Evolutionary conservation across 139 green algal genomes (phyloP).

Genomic region (Chlorella vulgaris): DNA sequence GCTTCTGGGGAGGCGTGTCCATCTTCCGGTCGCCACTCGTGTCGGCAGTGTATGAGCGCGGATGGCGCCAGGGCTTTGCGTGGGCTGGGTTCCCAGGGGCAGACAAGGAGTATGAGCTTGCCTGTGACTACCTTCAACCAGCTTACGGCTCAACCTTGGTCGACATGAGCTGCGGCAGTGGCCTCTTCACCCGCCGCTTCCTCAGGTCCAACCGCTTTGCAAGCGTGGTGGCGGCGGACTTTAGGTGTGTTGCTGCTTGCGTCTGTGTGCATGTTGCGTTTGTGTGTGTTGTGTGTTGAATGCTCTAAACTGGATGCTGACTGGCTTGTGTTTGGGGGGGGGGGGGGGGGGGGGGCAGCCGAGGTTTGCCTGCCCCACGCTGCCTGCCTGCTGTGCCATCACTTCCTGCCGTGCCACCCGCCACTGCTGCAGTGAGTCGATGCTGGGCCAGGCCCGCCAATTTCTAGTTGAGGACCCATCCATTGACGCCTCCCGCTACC

Average conservation of each 20-base stretch:
- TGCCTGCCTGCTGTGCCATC: not conserved
- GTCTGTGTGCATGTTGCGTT: too few species aligned
- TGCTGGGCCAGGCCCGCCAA: conserved; percentile 82
- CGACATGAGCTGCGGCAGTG: conserved; percentile 92
- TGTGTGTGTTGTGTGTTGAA: too few species aligned
- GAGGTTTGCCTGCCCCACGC: not conserved
- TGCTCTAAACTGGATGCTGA: too few species aligned
- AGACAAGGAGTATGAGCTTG: conserved; percentile 76
- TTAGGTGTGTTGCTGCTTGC: conserved; percentile 23
- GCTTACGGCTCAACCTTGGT: conserved; percentile 60
- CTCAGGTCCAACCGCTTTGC: conserved; percentile 66
- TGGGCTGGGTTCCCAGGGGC: conserved; percentile 87
- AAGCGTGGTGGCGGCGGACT: conserved; percentile 84
- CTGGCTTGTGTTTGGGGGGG: too few species aligned
- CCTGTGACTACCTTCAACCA: conserved; percentile 64
- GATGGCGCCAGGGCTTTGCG: conserved; percentile 91
- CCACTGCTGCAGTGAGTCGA: conserved; percentile 62
- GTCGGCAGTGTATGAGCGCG: conserved; percentile 91
- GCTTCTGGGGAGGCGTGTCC: conserved; percentile 59
- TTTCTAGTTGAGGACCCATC: conserved; percentile 59
- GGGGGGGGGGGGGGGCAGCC: too few species aligned
- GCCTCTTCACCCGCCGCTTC: conserved; percentile 92
- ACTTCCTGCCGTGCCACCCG: not conserved
- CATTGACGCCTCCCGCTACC: conserved; percentile 37
- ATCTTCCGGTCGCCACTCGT: conserved; percentile 83